A percentile compares a stretch with the other conserved stretches of the same genome.
Conservation (phyloP, 345 rosid species). For the Cardiospermum halicacabum region DNA sequence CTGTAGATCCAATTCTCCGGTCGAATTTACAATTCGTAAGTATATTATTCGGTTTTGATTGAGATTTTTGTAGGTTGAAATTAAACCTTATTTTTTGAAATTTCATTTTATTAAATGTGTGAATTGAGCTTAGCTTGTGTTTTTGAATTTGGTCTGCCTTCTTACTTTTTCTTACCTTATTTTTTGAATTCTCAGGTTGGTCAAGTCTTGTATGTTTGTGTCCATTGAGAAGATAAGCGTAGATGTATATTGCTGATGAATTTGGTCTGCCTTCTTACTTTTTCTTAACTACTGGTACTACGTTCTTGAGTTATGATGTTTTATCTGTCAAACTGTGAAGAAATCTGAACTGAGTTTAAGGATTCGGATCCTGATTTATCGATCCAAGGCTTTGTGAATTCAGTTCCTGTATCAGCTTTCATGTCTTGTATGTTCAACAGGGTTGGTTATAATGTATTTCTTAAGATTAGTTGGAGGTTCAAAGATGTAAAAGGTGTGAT, state of each 20-base stretch:
- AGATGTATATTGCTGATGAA: constrained; percentile 31
- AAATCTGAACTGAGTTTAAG: neutral
- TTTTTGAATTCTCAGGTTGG: too few relatives aligned
- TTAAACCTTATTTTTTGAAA: too few relatives aligned
- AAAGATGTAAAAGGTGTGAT: constrained; percentile 34
- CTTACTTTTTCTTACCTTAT: too few relatives aligned
- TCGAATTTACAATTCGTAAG: constrained; percentile 94
- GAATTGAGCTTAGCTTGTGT: too few relatives aligned
- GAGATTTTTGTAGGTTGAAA: constrained; percentile 4
- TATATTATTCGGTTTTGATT: constrained; percentile 10
- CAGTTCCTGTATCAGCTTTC: constrained; percentile 33
- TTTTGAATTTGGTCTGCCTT: too few relatives aligned
- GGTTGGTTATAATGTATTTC: constrained; percentile 27
- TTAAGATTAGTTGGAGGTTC: constrained; percentile 34
- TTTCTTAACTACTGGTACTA: constrained; percentile 28
- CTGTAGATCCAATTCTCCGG: constrained; percentile 59
- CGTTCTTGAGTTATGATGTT: constrained; percentile 33
- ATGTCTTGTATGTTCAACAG: constrained; percentile 26
- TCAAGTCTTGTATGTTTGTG: too few relatives aligned
- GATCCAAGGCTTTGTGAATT: constrained; percentile 28
- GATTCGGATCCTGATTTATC: constrained; percentile 17
- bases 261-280: constrained; percentile 47
- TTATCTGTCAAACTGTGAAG: constrained; percentile 29
- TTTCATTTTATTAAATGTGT: too few relatives aligned
- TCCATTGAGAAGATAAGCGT: too few relatives aligned